Evolutionary conservation across 495 filamentous ascomycete genomes (phyloP).

Genomic region (Mycothermus thermophilus): DNA sequence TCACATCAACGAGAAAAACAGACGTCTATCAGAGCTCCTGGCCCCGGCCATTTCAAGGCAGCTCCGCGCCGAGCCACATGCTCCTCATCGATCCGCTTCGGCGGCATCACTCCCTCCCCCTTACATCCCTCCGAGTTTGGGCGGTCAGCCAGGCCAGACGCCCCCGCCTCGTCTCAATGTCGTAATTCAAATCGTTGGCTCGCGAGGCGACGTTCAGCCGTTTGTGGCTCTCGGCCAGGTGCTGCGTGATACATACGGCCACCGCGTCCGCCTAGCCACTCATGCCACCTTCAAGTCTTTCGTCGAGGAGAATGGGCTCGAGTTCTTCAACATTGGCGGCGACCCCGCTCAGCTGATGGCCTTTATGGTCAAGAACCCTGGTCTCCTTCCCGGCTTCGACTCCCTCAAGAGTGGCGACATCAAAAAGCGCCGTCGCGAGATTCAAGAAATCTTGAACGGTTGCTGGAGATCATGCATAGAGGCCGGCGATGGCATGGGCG

Average conservation of each 20-base stretch:
- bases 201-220: slow-evolving; percentile 62
- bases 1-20: slow-evolving; percentile 53
- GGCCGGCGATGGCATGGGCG: slow-evolving; percentile 25
- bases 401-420: slow-evolving; percentile 54
- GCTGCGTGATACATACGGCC: slow-evolving; percentile 52
- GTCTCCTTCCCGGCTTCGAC: slow-evolving; percentile 50
- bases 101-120: no score
- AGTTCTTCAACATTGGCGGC: slow-evolving; percentile 61
- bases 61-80: slow-evolving; percentile 28
- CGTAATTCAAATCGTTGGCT: slow-evolving; percentile 69
- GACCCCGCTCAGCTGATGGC: slow-evolving; percentile 66
- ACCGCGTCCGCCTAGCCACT: slow-evolving; percentile 56
- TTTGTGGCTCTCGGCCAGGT: slow-evolving; percentile 59
- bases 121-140: slow-evolving; percentile 49
- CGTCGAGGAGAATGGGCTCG: slow-evolving; percentile 49
- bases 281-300: slow-evolving; percentile 55
- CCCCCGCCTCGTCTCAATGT: slow-evolving; percentile 51
- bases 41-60: slow-evolving; percentile 51
- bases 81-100: slow-evolving; percentile 29
- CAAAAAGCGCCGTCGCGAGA: slow-evolving; percentile 40
- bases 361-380: slow-evolving; percentile 71
- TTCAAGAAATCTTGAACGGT: slow-evolving; percentile 48
- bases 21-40: slow-evolving; percentile 49
- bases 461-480: slow-evolving; percentile 51
- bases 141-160: slow-evolving; percentile 42